Evolutionary conservation across 2,329 filamentous ascomycete genomes (phyloP).

Genomic region (Claviceps paspali): DNA sequence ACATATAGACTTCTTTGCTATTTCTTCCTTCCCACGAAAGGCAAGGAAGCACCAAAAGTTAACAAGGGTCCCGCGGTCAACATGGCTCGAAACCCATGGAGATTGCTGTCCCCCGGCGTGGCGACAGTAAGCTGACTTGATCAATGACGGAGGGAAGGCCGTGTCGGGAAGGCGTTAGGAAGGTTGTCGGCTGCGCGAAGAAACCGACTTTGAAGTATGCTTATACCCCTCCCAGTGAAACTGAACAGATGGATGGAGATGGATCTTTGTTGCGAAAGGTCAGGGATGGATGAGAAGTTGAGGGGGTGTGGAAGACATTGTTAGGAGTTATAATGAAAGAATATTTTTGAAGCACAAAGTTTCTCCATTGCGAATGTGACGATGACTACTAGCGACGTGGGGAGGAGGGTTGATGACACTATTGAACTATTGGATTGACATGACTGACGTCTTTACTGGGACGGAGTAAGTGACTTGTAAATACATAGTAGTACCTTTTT

Average conservation of each 20-base stretch:
- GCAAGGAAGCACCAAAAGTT: conserved; percentile 21
- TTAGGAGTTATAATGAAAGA: conserved; percentile 20
- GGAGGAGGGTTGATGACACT: too few relatives aligned
- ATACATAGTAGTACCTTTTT: too few relatives aligned
- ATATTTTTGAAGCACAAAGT: background rate
- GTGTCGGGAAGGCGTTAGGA: conserved; percentile 23
- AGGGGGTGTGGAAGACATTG: conserved; percentile 16
- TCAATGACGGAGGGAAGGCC: background rate
- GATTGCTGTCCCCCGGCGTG: conserved; percentile 3
- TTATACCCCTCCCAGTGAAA: conserved; percentile 22
- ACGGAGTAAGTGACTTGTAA: too few relatives aligned
- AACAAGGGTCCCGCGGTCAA: conserved; percentile 14
- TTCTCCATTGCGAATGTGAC: background rate
- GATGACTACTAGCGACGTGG: too few relatives aligned
- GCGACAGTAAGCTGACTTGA: conserved; percentile 1
- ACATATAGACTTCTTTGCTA: conserved; percentile 27
- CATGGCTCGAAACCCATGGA: conserved; percentile 6
- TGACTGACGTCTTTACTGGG: too few relatives aligned
- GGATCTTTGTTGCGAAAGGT: conserved; percentile 19
- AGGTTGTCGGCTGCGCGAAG: conserved; percentile 21
- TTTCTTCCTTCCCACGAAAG: conserved; percentile 17
- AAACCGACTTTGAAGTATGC: conserved; percentile 20
- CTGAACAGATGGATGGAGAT: conserved; percentile 12
- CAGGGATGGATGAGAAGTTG: conserved; percentile 19
- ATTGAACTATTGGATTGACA: too few relatives aligned